Evolutionary conservation across 257 asterid species (phyloP), one percentile per base, ranked within the genome.

Genomic region (Nemophila menziesii): DNA sequence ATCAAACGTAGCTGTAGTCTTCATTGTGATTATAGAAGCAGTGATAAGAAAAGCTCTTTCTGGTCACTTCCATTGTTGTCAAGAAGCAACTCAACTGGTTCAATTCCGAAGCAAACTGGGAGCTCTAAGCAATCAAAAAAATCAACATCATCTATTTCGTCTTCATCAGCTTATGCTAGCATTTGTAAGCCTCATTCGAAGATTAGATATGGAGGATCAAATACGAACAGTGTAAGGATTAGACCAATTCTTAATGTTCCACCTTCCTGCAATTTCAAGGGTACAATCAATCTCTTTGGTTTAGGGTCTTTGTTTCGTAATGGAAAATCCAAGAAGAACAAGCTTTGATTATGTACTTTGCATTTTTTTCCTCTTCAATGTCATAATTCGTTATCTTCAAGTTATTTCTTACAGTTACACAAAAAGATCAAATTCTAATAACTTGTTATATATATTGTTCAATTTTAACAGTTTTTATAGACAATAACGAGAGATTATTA

Each of bases 71-170:
- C 76, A 2, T 49, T 55, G 15, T 48, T 71, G 11, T 55, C 78
- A 2, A 56, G 78, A 7, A 66, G 78, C 51, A 62, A 71, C 22
- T 71, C 78, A 16, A 71, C 78, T 20, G 78, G 78, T 11, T 71
- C 74, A 21, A 65, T 58, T 4, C 57, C 55, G 11, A 66, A 58
- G 44, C 22, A 12, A 29, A 19, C 18, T 23, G 43, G 34, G 17
- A 38, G n/a, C n/a, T n/a, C n/a, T 20, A 54, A 49, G 37, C 51
- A 33, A 39, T 62, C 43, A n/a, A 66, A 43, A 44, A 56, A 29
- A 49, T 20, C 36, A 4, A 18, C n/a, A 11, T 46, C 40, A 19
- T 26, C 61, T 21, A 5, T 20, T n/a, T 17, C 43, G 0, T 24
- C 64, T 1, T 46, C 64, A 37, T 21, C 54, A 8, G 6, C 53